These are phyloP conservation scores for Leccinum subrobustum DNA, from an alignment of 1,284 basidiomycete genomes.

Conservation along the genomic window DNA sequence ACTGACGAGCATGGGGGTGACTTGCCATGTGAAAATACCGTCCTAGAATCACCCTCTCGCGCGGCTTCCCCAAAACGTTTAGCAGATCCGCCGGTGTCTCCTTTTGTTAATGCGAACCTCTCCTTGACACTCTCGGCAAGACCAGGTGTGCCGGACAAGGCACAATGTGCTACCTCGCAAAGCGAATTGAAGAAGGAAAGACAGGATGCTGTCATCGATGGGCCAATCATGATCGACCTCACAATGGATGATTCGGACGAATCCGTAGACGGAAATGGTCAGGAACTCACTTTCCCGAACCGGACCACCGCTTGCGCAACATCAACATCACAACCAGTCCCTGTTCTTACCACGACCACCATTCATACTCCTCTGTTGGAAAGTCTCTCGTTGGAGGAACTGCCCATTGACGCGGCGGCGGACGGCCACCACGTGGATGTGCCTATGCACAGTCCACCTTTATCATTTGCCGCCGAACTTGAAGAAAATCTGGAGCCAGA, in stretches of 20 bases:
- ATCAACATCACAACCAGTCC: conserved; percentile 5
- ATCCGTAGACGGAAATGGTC: conserved; percentile 15
- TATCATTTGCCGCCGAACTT: background rate
- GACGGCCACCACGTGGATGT: conserved; percentile 16
- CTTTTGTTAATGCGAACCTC: background rate
- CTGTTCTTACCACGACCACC: conserved; percentile 8
- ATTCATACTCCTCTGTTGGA: conserved; percentile 22
- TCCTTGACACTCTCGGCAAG: background rate
- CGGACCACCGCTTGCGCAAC: conserved; percentile 3
- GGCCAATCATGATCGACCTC: conserved; percentile 31
- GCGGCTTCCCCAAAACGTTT: background rate
- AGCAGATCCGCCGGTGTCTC: background rate
- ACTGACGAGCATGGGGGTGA: background rate
- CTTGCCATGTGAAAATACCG: background rate
- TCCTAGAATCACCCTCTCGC: background rate
- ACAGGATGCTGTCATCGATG: conserved; percentile 5
- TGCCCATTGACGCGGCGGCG: background rate
- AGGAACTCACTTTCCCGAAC: conserved; percentile 11
- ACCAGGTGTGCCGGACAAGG: background rate
- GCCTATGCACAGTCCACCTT: conserved; percentile 22
- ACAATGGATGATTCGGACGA: conserved; percentile 28
- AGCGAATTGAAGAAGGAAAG: conserved; percentile 1
- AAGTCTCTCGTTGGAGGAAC: conserved; percentile 27
- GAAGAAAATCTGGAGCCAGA: conserved; percentile 15
- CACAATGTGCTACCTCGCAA: background rate